A percentile compares a stretch with the other conserved stretches of the same genome.
phyloP scores from a whole-genome alignment of 164 flowering plant genomes.

The Chimonanthus salicifolius region DNA sequence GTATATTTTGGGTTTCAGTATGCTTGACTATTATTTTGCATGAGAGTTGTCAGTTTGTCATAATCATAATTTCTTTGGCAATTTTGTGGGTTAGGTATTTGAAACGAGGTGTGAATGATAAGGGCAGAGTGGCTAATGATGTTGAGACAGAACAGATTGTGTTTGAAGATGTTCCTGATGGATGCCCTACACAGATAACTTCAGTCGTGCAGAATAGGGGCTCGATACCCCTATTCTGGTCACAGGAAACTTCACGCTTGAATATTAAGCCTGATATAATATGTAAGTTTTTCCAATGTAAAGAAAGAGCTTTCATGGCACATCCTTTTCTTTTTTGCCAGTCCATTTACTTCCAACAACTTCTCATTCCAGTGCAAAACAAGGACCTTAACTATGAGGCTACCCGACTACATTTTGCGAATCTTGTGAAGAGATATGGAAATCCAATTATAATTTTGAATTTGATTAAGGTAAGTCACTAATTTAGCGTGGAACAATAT shows the following conservation, averaged over 20 bases:
- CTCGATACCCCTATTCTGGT: constrained; percentile 98
- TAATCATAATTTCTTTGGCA: background rate
- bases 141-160: constrained; percentile 99
- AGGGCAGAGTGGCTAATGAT: constrained; percentile 97
- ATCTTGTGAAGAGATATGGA: constrained; percentile 88
- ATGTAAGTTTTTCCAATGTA: constrained; percentile 35
- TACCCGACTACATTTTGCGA: constrained; percentile 83
- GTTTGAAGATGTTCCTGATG: constrained; percentile 63
- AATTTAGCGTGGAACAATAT: background rate
- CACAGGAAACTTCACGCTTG: constrained; percentile 90
- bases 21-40: background rate
- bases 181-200: constrained; percentile 54
- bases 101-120: constrained; percentile 91
- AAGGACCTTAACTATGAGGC: constrained; percentile 76
- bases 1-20: background rate
- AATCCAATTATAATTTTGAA: constrained; percentile 83
- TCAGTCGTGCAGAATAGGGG: constrained; percentile 93
- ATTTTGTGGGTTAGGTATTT: constrained; percentile 46
- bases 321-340: background rate
- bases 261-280: constrained; percentile 82
- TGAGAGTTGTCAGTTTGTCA: background rate
- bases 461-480: constrained; percentile 72
- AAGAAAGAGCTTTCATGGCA: background rate
- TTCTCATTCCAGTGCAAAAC: constrained; percentile 57
- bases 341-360: constrained; percentile 8